Conservation (phyloP, 805 yeast genomes). For the Groenewaldozyma salmanticensis region DNA sequence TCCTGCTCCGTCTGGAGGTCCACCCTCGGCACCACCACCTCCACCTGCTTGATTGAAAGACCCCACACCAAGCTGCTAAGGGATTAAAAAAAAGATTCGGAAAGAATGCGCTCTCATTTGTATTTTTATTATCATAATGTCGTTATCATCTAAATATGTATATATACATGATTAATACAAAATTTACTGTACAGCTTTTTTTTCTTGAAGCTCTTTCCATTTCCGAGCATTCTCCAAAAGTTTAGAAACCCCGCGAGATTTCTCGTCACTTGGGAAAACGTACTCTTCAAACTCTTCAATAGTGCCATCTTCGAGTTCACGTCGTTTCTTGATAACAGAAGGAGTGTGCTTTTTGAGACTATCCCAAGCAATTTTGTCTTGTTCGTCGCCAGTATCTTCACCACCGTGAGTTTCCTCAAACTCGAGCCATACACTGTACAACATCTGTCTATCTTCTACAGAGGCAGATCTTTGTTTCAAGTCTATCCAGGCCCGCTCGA, state of each 20-base stretch:
- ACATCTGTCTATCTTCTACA: constrained; percentile 36
- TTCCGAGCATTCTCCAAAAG: constrained; percentile 40
- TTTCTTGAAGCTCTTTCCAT: constrained; percentile 34
- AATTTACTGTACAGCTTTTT: too few relatives aligned
- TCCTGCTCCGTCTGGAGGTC: constrained; percentile 15
- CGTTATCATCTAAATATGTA: too few relatives aligned
- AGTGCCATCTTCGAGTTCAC: constrained; percentile 33
- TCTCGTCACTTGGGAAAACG: constrained; percentile 56
- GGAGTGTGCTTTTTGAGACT: constrained; percentile 44
- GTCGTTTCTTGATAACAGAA: constrained; percentile 36
- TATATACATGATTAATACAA: too few relatives aligned
- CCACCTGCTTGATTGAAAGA: constrained; percentile 1
- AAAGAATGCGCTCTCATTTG: too few relatives aligned
- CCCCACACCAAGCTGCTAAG: constrained; percentile 1
- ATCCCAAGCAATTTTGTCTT: neutral
- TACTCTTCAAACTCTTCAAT: constrained; percentile 51
- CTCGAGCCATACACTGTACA: constrained; percentile 52
- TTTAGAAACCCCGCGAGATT: constrained; percentile 20
- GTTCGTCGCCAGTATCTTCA: constrained; percentile 24
- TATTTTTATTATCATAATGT: too few relatives aligned
- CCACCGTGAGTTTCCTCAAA: constrained; percentile 62
- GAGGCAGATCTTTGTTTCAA: constrained; percentile 32
- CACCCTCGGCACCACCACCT: constrained; percentile 9
- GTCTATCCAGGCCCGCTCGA: constrained; percentile 41
- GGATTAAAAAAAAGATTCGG: neutral